Evolutionary conservation across 139 green algal genomes (phyloP).

Genomic region (Chlamydomonas asymmetrica): DNA sequence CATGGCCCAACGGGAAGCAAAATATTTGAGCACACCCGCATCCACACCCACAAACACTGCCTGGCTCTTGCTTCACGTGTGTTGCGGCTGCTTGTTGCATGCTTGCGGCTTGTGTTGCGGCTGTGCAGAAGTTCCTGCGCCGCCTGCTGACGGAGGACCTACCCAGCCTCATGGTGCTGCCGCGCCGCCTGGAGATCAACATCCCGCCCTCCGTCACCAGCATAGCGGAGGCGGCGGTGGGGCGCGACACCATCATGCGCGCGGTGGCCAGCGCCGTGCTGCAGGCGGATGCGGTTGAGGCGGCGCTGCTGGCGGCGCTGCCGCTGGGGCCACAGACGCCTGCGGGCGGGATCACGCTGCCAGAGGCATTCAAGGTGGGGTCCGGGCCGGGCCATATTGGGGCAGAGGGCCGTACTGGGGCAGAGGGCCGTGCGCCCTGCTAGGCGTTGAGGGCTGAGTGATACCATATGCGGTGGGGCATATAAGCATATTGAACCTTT

Average conservation of each 20-base stretch:
- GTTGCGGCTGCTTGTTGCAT: too few species aligned
- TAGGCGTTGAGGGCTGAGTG: too few species aligned
- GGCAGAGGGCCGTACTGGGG: too few species aligned
- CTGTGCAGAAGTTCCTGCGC: constrained; percentile 88
- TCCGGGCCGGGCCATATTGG: too few species aligned
- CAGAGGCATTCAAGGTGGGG: constrained; percentile 76
- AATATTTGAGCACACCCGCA: too few species aligned
- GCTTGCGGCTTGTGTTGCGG: too few species aligned
- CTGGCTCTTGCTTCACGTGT: too few species aligned
- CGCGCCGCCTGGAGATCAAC: constrained; percentile 86
- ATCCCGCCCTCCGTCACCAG: constrained; percentile 87
- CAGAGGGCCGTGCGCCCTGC: too few species aligned
- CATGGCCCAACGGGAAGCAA: too few species aligned
- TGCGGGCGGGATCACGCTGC: constrained; percentile 82
- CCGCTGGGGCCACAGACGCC: constrained; percentile 81
- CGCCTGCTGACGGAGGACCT: constrained; percentile 92
- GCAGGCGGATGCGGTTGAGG: constrained; percentile 84
- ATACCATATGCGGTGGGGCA: too few species aligned
- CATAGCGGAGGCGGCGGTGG: constrained; percentile 90
- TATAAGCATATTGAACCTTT: too few species aligned
- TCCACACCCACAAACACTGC: too few species aligned
- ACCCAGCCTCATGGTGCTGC: constrained; percentile 92
- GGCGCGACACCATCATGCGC: constrained; percentile 89
- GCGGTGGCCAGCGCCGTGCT: constrained; percentile 86
- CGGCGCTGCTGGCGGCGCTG: constrained; percentile 80